Evolutionary conservation across 2,329 filamentous ascomycete genomes (phyloP).

Genomic region (Stagonosporopsis rhizophila): DNA sequence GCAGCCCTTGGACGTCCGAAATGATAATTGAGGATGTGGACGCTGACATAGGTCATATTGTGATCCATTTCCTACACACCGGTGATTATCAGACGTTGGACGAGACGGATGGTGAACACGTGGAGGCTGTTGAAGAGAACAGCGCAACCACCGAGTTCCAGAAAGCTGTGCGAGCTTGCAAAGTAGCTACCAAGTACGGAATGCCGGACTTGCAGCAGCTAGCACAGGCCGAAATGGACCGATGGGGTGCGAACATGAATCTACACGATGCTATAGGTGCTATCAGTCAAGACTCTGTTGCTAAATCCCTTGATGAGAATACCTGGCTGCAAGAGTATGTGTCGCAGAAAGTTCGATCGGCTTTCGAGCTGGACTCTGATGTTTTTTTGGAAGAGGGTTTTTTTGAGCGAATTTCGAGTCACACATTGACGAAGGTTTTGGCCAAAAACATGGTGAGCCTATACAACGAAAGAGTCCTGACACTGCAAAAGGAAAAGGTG

Average conservation of each 20-base stretch:
- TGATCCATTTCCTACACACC: slow-evolving; percentile 37
- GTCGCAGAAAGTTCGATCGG: background rate
- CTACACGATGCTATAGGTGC: background rate
- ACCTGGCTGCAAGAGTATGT: slow-evolving; percentile 5
- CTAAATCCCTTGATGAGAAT: background rate
- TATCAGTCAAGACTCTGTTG: background rate
- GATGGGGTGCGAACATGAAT: background rate
- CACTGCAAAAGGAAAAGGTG: background rate
- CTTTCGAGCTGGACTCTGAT: slow-evolving; percentile 1
- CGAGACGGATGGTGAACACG: background rate
- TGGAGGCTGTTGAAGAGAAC: background rate
- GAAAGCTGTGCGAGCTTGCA: background rate
- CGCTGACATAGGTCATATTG: slow-evolving; percentile 25
- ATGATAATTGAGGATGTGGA: slow-evolving; percentile 24
- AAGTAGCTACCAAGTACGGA: background rate
- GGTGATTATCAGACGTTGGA: slow-evolving; percentile 36
- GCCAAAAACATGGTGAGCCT: background rate
- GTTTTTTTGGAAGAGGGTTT: background rate
- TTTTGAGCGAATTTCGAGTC: slow-evolving; percentile 1
- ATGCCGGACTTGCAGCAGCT: slow-evolving; percentile 3
- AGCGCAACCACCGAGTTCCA: background rate
- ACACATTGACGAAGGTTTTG: slow-evolving; percentile 2
- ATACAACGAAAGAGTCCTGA: slow-evolving; percentile 3
- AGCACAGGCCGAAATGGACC: slow-evolving; percentile 5
- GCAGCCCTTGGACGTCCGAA: background rate